These are phyloP conservation scores for Penicillium concentricum DNA, from an alignment of 2,329 filamentous ascomycete species.

Conservation along the genomic window DNA sequence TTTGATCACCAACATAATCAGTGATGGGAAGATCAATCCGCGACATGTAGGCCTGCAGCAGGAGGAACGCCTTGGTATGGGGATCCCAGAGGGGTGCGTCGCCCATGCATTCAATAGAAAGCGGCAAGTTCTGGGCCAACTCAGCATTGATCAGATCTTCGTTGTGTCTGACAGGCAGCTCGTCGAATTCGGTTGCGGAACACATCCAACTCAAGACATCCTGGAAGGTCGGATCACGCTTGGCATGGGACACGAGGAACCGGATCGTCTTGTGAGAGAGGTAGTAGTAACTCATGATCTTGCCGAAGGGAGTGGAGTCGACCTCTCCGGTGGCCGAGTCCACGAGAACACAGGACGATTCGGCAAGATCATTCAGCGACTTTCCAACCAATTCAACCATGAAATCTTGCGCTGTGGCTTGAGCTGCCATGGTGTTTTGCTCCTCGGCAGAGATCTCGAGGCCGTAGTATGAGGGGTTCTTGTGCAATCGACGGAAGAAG, in stretches of 20 bases:
- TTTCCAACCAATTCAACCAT: conserved; percentile 91
- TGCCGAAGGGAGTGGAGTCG: conserved; percentile 84
- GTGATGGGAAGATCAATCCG: conserved; percentile 89
- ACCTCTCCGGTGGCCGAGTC: conserved; percentile 80
- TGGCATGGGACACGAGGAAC: conserved; percentile 73
- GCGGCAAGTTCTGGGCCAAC: conserved; percentile 76
- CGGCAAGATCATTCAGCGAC: conserved; percentile 75
- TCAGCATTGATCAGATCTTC: conserved; percentile 96
- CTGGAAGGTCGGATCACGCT: conserved; percentile 70
- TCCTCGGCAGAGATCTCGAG: conserved; percentile 90
- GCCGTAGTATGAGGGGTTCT: conserved; percentile 97
- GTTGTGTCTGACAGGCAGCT: conserved; percentile 95
- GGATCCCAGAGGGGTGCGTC: conserved; percentile 93
- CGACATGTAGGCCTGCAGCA: conserved; percentile 93
- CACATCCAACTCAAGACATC: conserved; percentile 92
- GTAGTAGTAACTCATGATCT: conserved; percentile 99
- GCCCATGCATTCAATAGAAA: conserved; percentile 61
- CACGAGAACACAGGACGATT: conserved; percentile 79
- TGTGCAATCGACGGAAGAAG: conserved; percentile 95
- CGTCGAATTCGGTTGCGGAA: conserved; percentile 90
- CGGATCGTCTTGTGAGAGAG: conserved; percentile 93
- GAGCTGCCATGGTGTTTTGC: conserved; percentile 81
- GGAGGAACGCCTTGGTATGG: conserved; percentile 91
- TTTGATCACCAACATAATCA: conserved; percentile 95
- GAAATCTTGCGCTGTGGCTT: conserved; percentile 85